Evolutionary conservation across 139 green algal species (phyloP), one percentile per base, ranked within the genome.

Genomic region (Coelastrella sp.): DNA sequence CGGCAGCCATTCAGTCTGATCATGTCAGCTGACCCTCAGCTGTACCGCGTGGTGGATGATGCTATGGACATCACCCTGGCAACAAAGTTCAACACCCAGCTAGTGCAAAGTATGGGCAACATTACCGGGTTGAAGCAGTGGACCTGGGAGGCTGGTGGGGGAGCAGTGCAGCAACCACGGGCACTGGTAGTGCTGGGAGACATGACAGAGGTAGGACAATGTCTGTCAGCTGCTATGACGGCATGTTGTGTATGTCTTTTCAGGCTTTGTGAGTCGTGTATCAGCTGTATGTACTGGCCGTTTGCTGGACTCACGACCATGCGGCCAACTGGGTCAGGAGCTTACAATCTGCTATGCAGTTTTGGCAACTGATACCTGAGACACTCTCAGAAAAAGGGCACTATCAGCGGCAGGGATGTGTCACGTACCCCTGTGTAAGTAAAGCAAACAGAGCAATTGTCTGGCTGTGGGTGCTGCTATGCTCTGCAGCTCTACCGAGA

Each of bases 181-280:
- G 37, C 82, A 3, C 40, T 87, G 82, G 82, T 82, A 30, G 69
- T 87, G 57, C 71, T 87, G 30, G 82, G 82, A 21, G 82, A 87
- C 40, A 79, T 87, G 53, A 87, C 82, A 19, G 82, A 87, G 80
- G n/a, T 64, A 64, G 17, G 53, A 9, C 15, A 9, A 23, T 13
- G 11, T 57, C 45, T 57, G 11, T 9, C 45, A 57, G 45, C 45
- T 57, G 11, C 11, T 57, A 57, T 13, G 45, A 57, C 45, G 15
- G 45, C 45, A n/a, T n/a, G n/a, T n/a, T n/a, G n/a, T n/a, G n/a
- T n/a, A n/a, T n/a, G n/a, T n/a, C n/a, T n/a, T n/a, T n/a, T n/a
- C n/a, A n/a, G n/a, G n/a, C n/a, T n/a, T n/a, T n/a, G n/a, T n/a
- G n/a, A n/a, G n/a, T n/a, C n/a, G n/a, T n/a, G n/a, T n/a, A n/a